Conservation (phyloP, 2,329 filamentous ascomycete genomes). For the Pseudocercospora vitis region DNA sequence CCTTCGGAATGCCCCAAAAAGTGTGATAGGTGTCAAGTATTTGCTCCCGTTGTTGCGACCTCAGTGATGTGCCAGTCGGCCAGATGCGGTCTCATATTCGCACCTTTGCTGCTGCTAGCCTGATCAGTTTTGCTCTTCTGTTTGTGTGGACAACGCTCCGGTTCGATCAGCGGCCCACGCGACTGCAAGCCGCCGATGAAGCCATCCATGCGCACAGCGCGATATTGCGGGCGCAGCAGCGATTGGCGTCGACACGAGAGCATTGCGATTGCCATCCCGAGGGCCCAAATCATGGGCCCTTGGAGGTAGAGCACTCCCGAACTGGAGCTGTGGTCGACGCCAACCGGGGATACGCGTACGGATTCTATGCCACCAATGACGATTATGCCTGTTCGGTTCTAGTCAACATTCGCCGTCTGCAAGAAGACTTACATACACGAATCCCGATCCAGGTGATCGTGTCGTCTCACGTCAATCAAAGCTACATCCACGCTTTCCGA, state of each 20-base stretch:
- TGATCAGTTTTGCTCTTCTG: neutral
- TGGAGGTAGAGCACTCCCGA: neutral
- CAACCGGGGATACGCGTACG: slow-evolving; percentile 27
- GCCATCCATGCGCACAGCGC: neutral
- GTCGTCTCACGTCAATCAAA: slow-evolving; percentile 20
- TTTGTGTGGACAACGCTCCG: slow-evolving; percentile 6
- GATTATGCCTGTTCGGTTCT: slow-evolving; percentile 34
- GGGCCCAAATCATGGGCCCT: neutral
- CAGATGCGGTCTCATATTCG: slow-evolving; percentile 7
- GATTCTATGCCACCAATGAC: slow-evolving; percentile 35
- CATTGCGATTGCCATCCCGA: neutral
- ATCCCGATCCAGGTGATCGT: slow-evolving; percentile 32
- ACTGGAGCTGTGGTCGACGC: neutral
- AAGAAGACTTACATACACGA: slow-evolving; percentile 20
- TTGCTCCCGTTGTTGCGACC: neutral
- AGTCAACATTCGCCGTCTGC: slow-evolving; percentile 34
- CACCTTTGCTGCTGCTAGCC: neutral
- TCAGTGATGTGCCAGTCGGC: neutral
- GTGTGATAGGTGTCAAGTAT: neutral
- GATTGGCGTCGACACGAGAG: neutral
- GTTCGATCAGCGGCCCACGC: neutral
- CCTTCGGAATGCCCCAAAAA: neutral
- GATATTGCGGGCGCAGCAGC: neutral
- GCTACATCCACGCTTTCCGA: slow-evolving; percentile 26
- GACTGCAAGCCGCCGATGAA: neutral